A percentile compares a stretch with the other conserved stretches of the same genome.
phyloP scores from a whole-genome alignment of 176 grass and related monocot species.

The Carex scoparia region DNA sequence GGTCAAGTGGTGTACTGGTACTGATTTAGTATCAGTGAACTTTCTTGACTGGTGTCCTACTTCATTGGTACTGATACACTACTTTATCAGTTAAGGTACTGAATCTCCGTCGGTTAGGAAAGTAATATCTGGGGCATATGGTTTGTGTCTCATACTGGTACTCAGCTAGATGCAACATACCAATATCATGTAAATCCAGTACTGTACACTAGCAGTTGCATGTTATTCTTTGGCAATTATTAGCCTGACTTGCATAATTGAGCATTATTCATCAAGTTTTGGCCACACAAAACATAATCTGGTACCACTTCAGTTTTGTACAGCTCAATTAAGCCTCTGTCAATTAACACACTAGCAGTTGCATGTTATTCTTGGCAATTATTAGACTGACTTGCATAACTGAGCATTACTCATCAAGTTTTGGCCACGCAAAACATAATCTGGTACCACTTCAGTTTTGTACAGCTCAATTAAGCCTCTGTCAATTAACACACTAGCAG shows the following conservation, averaged over 20 bases:
- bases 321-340: too few relatives aligned
- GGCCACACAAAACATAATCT: neutral
- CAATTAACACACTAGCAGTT: neutral
- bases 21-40: neutral
- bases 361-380: neutral
- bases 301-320: too few relatives aligned
- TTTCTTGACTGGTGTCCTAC: neutral
- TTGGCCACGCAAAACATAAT: neutral
- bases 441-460: too few relatives aligned
- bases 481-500: neutral
- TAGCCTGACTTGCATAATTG: neutral
- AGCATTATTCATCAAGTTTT: neutral
- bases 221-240: neutral
- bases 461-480: too few relatives aligned
- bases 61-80: neutral
- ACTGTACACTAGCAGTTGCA: neutral
- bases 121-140: neutral
- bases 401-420: neutral
- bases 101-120: neutral
- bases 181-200: neutral
- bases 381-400: neutral
- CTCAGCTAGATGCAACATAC: neutral
- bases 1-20: neutral
- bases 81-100: slow-evolving; percentile 7
- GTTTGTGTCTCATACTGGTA: neutral